Evolutionary conservation across 148 eudicot genomes (phyloP), one percentile per base, ranked within the genome.

Genomic region (Rhododendron ovatum): DNA sequence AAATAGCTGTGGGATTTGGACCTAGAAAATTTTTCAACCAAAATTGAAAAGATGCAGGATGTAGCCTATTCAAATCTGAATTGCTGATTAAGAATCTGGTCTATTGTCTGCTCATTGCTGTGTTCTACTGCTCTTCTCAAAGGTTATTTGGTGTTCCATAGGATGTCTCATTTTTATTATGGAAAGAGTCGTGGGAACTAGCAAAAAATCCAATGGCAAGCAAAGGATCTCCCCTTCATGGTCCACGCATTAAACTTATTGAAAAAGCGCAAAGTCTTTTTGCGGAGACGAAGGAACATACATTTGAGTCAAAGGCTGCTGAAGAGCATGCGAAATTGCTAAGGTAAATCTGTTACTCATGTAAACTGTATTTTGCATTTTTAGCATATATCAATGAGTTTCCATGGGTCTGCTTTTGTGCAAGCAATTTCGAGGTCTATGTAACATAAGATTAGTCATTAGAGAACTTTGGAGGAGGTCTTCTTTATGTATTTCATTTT

Each of bases 261-360:
- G 99, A 98, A 86, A 94, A 98, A 88, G 92, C 96, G 69, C 94
- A 91, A 75, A 91, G 92, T 90, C 94, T 98, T 55, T 98, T 98
- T 84, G 89, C 91, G 51, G 96, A 98, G 86, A 94, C 99, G 65
- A 98, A 95, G 87, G 99, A 95, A 84, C 96, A 98, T 91, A 89
- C 81, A 53, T 97, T 98, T 87, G 99, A 98, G 92, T 94, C 97
- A 43, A 98, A 93, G 88, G 99, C 96, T 78, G 98, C 99, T 84
- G 98, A 95, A 87, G 99, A 98, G 90, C 99, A 98, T 94, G 98
- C 99, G 87, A 98, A 91, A 87, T 87, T 98, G 88, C 90, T 97
- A 78, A 94, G 94, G 99, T 96, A 69, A 83, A 78, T 78, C 33
- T 26, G 24, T 55, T 79, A 55, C 76, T 57, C 51, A 24, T 7